These are phyloP conservation scores for Lachancea nothofagi DNA, from an alignment of 805 yeast species.

Conservation along the genomic window DNA sequence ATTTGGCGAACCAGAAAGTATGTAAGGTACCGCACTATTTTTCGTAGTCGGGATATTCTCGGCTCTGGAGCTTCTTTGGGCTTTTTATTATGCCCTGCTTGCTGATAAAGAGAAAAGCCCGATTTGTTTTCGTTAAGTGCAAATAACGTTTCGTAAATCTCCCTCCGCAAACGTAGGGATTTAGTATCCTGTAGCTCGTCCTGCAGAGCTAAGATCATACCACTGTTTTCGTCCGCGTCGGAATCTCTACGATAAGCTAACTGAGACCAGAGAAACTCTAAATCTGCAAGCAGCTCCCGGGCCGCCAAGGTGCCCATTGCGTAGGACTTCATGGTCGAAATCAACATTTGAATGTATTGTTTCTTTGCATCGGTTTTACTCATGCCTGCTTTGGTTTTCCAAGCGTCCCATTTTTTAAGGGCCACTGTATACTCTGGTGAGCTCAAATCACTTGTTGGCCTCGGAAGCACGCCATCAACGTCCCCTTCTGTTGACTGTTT, in stretches of 20 bases:
- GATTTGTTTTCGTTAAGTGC: slow-evolving; percentile 15
- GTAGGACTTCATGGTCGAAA: slow-evolving; percentile 66
- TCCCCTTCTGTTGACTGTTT: slow-evolving; percentile 90
- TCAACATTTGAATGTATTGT: slow-evolving; percentile 57
- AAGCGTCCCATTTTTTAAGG: slow-evolving; percentile 76
- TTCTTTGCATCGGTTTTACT: slow-evolving; percentile 68
- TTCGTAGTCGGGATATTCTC: slow-evolving; percentile 1
- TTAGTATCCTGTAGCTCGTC: slow-evolving; percentile 10
- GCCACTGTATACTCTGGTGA: slow-evolving; percentile 61
- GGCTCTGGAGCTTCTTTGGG: background rate
- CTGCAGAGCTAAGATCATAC: slow-evolving; percentile 10
- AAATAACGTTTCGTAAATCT: slow-evolving; percentile 11
- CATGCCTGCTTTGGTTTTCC: slow-evolving; percentile 71
- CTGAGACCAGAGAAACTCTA: slow-evolving; percentile 73
- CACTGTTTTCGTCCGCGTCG: slow-evolving; percentile 8
- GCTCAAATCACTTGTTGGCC: slow-evolving; percentile 49
- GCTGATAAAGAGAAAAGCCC: background rate
- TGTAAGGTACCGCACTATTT: slow-evolving; percentile 1
- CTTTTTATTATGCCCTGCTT: background rate
- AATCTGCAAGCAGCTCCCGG: slow-evolving; percentile 55
- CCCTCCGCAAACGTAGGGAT: slow-evolving; percentile 11
- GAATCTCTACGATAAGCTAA: slow-evolving; percentile 27
- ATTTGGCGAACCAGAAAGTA: background rate
- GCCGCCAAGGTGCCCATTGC: slow-evolving; percentile 66
- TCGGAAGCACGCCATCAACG: slow-evolving; percentile 58